phyloP scores from a whole-genome alignment of 441 rosid genomes.

The Pelargonium citronellum region DNA sequence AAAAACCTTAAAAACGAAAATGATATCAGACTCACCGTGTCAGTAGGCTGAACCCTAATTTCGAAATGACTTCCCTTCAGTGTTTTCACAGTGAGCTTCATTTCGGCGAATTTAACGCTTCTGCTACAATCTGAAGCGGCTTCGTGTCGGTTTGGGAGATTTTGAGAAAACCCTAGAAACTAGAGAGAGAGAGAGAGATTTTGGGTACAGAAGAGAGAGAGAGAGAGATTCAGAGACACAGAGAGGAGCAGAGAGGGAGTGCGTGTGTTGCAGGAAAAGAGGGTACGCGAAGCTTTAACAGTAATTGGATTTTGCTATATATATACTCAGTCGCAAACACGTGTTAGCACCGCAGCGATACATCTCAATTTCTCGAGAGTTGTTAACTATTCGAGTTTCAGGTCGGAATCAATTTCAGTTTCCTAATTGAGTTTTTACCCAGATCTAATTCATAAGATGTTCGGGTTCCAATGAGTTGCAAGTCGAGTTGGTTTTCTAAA shows the following conservation, averaged over 20 bases:
- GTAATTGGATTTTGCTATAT: neutral
- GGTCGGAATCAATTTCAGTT: no score
- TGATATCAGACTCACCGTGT: constrained; percentile 50
- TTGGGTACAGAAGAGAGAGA: neutral
- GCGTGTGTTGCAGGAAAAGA: neutral
- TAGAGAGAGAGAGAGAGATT: neutral
- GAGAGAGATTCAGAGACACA: no score
- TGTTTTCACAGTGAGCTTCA: constrained; percentile 97
- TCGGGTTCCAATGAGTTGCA: no score
- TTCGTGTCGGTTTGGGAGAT: neutral
- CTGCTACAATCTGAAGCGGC: neutral
- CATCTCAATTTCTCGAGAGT: no score
- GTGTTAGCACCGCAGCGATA: neutral
- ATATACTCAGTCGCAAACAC: neutral
- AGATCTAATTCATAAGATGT: no score
- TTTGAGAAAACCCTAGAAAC: neutral
- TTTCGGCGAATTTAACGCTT: constrained; percentile 25
- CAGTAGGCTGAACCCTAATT: constrained; percentile 84
- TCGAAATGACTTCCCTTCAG: constrained; percentile 95
- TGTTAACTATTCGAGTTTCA: no score
- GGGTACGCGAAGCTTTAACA: neutral
- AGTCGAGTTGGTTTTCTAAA: no score
- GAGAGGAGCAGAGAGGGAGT: neutral
- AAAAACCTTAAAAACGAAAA: neutral
- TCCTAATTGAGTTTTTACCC: no score